Evolutionary conservation across 2,329 filamentous ascomycete species (phyloP).

Genomic region (Trichoderma sp.): DNA sequence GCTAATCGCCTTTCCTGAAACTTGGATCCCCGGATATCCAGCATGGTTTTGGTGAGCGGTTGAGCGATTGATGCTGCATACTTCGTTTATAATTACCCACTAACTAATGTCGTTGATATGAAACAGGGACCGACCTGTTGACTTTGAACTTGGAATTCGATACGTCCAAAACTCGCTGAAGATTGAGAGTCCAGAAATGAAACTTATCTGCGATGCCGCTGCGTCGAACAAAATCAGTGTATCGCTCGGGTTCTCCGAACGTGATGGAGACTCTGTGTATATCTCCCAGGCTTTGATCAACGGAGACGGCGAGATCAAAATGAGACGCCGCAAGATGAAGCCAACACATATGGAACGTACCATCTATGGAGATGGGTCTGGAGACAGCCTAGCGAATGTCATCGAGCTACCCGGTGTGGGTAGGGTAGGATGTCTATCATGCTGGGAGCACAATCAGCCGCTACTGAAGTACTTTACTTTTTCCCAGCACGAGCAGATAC

Average conservation of each 20-base stretch:
- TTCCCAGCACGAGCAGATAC: constrained; percentile 23
- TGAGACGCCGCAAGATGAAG: constrained; percentile 47
- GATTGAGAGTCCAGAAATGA: background rate
- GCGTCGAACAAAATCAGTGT: background rate
- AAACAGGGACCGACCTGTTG: background rate
- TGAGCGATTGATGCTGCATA: background rate
- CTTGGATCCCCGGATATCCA: background rate
- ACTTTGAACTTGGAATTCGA: background rate
- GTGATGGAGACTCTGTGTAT: constrained; percentile 41
- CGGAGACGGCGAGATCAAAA: constrained; percentile 40
- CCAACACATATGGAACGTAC: constrained; percentile 44
- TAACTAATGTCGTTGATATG: background rate
- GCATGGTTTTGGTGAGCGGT: background rate
- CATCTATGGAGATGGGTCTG: constrained; percentile 52
- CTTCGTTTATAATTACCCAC: background rate
- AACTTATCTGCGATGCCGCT: background rate
- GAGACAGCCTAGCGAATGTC: constrained; percentile 39
- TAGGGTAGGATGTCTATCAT: constrained; percentile 49
- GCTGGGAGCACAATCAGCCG: constrained; percentile 46
- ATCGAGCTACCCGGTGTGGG: constrained; percentile 44
- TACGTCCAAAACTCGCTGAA: background rate
- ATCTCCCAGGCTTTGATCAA: constrained; percentile 50
- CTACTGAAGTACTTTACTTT: constrained; percentile 22
- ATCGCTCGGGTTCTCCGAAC: constrained; percentile 44
- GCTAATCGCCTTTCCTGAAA: background rate